Percentiles rank a stretch among this genome's conserved stretches.
Evolutionary conservation across 1,139 yeast genomes (phyloP).

Genomic region (Blastobotrys serpentis): DNA sequence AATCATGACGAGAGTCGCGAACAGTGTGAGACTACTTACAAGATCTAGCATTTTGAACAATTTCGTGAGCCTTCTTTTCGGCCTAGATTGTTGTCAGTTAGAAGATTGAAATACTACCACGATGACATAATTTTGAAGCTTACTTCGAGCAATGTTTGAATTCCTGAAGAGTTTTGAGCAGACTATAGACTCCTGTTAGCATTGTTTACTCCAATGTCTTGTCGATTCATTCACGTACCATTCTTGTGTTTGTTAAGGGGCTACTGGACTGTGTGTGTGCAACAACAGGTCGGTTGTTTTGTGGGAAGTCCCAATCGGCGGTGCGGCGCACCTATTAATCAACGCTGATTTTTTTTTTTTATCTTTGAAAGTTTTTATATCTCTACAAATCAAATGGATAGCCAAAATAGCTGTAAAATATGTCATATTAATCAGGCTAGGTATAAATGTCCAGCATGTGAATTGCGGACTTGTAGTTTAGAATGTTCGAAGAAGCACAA

Average conservation of each 20-base stretch:
- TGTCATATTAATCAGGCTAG: slow-evolving; percentile 39
- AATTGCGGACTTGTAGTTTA: slow-evolving; percentile 62
- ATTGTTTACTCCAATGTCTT: too few relatives aligned
- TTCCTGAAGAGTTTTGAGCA: slow-evolving; percentile 45
- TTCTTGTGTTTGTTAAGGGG: slow-evolving; percentile 11
- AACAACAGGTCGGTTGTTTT: slow-evolving; percentile 5
- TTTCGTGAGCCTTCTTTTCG: slow-evolving; percentile 94
- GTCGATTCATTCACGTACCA: too few relatives aligned
- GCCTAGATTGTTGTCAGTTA: slow-evolving; percentile 46
- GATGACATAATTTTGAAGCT: too few relatives aligned
- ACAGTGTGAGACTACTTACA: slow-evolving; percentile 41
- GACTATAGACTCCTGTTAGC: slow-evolving; percentile 32
- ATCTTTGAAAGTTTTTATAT: too few relatives aligned
- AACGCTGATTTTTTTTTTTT: too few relatives aligned
- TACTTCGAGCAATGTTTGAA: slow-evolving; percentile 45
- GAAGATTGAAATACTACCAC: too few relatives aligned
- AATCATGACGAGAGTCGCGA: slow-evolving; percentile 1
- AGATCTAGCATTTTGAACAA: slow-evolving; percentile 86
- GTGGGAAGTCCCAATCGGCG: slow-evolving; percentile 4
- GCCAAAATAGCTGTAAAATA: slow-evolving; percentile 19
- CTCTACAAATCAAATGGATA: slow-evolving; percentile 1
- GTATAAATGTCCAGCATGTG: slow-evolving; percentile 87
- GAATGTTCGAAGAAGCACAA: slow-evolving; percentile 74
- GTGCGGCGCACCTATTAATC: too few relatives aligned
- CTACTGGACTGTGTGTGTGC: background rate